Evolutionary conservation across 1,284 basidiomycete genomes (phyloP).

Genomic region (Malassezia japonica): DNA sequence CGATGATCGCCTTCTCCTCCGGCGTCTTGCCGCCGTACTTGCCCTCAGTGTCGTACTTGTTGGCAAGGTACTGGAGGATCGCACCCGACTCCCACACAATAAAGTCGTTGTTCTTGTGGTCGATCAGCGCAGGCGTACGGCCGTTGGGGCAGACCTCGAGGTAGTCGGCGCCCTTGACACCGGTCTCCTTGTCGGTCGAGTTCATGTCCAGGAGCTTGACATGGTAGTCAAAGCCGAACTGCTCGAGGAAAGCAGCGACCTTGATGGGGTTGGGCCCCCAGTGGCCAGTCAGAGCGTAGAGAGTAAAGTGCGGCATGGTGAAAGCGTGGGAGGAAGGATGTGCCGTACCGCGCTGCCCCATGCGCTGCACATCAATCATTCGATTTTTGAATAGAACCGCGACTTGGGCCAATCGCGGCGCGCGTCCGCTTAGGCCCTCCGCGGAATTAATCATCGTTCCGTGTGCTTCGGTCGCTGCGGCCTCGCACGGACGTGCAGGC

Average conservation of each 20-base stretch:
- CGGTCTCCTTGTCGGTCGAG: conserved; percentile 27
- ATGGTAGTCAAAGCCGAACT: conserved; percentile 33
- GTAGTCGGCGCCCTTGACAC: conserved; percentile 37
- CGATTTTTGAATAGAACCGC: too few species aligned
- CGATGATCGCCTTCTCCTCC: conserved; percentile 24
- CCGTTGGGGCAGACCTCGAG: conserved; percentile 36
- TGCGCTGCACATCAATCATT: too few species aligned
- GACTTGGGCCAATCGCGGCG: too few species aligned
- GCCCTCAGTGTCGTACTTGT: conserved; percentile 31
- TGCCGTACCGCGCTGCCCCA: too few species aligned
- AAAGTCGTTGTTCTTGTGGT: conserved; percentile 32
- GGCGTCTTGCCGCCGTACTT: conserved; percentile 23
- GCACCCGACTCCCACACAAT: conserved; percentile 35
- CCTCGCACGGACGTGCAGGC: too few species aligned
- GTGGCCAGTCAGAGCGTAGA: not conserved
- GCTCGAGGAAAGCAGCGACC: conserved; percentile 32
- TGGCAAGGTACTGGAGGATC: conserved; percentile 33
- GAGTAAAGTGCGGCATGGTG: conserved; percentile 8
- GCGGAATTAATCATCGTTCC: too few species aligned
- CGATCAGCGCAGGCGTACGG: conserved; percentile 32
- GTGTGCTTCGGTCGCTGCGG: too few species aligned
- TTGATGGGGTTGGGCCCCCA: conserved; percentile 39
- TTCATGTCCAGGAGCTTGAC: conserved; percentile 28
- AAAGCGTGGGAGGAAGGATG: too few species aligned
- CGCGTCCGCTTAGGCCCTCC: too few species aligned